Evolutionary conservation across 2,329 filamentous ascomycete genomes (phyloP).

Genomic region (Phoma herbarum): DNA sequence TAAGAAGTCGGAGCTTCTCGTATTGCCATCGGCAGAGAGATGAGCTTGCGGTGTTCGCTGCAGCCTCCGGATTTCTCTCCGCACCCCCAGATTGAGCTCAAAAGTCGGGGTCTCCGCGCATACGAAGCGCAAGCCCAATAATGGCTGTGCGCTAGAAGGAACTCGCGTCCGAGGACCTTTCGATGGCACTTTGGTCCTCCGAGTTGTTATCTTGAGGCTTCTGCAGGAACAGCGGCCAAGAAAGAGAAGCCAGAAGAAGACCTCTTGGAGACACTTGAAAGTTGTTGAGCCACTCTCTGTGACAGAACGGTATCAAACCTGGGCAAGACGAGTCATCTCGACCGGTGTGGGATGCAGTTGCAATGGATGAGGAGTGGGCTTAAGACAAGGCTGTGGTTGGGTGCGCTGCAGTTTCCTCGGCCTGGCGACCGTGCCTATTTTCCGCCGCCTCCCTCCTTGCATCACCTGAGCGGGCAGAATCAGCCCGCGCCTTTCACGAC

Average conservation of each 20-base stretch:
- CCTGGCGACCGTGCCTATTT: constrained; percentile 7
- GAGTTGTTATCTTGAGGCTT: constrained; percentile 9
- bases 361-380: background rate
- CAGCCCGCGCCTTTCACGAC: constrained; percentile 4
- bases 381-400: constrained; percentile 12
- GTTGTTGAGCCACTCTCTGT: constrained; percentile 12
- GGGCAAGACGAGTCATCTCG: constrained; percentile 20
- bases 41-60: background rate
- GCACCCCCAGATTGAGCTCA: constrained; percentile 10
- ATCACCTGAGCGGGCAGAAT: constrained; percentile 19
- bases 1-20: constrained; percentile 4
- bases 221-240: constrained; percentile 11
- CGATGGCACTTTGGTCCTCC: constrained; percentile 5
- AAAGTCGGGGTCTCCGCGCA: constrained; percentile 13
- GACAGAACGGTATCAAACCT: constrained; percentile 11
- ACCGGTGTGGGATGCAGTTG: constrained; percentile 18
- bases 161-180: constrained; percentile 4
- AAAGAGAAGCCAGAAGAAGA: background rate
- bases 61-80: constrained; percentile 1
- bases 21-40: constrained; percentile 2
- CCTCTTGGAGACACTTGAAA: constrained; percentile 11
- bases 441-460: constrained; percentile 3
- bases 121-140: background rate
- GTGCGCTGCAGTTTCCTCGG: constrained; percentile 8
- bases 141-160: constrained; percentile 11